phyloP scores from a whole-genome alignment of 352 stramenopile species.

The Phytopythium cucurbitacearum region DNA sequence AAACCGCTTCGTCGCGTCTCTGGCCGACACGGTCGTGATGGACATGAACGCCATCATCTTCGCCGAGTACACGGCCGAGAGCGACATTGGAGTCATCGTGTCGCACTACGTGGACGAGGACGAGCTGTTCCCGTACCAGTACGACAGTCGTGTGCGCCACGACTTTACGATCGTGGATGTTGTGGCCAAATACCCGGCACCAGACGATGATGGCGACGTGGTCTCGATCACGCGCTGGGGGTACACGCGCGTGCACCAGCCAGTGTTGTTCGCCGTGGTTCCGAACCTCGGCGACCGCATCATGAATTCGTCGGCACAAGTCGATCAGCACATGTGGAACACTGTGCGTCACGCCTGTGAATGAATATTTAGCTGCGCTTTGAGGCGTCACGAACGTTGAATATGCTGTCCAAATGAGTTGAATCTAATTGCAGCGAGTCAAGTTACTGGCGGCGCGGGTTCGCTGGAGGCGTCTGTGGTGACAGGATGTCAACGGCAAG shows the following conservation, averaged over 20 bases:
- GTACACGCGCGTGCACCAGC: neutral
- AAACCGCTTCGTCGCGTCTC: conserved; percentile 28
- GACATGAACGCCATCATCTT: conserved; percentile 42
- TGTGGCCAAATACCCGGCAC: conserved; percentile 10
- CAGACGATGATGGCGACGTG: neutral
- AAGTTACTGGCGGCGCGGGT: too few relatives aligned
- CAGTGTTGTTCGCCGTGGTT: neutral
- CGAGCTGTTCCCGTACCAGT: conserved; percentile 35
- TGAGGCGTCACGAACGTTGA: too few relatives aligned
- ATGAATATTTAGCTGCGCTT: too few relatives aligned
- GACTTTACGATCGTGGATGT: conserved; percentile 26
- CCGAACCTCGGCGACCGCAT: conserved; percentile 1
- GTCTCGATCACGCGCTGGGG: conserved; percentile 2
- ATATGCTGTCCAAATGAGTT: too few relatives aligned
- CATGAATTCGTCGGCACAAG: neutral
- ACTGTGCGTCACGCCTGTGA: neutral
- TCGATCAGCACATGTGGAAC: neutral
- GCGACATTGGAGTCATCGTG: conserved; percentile 25
- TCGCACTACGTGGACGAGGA: conserved; percentile 37
- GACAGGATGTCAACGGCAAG: too few relatives aligned
- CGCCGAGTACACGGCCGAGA: conserved; percentile 20
- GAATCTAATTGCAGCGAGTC: too few relatives aligned
- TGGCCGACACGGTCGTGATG: conserved; percentile 21
- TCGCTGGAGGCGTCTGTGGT: too few relatives aligned
- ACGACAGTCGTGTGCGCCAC: conserved; percentile 21